Evolutionary conservation across 345 rosid genomes (phyloP).

Genomic region (Brassica napus): Da-Ae NC_063446.1:18376501-18377000

Average conservation of each 20-base stretch:
- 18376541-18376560: neutral
- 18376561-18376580: neutral
- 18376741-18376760: neutral
- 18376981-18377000: too few relatives aligned
- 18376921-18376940: too few relatives aligned
- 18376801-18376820: too few relatives aligned
- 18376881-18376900: too few relatives aligned
- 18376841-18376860: too few relatives aligned
- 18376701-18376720: neutral
- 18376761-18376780: neutral
- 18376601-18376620: neutral
- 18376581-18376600: neutral
- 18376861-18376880: too few relatives aligned
- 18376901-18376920: too few relatives aligned
- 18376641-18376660: neutral
- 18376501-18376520: neutral
- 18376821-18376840: too few relatives aligned
- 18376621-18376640: neutral
- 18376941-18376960: too few relatives aligned
- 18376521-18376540: neutral
- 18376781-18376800: too few relatives aligned
- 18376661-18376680: neutral
- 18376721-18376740: neutral
- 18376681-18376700: neutral
- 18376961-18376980: too few relatives aligned